Evolutionary conservation across 441 rosid genomes (phyloP), one percentile per base, ranked within the genome.

Genomic region (Erodium chrysanthum): DNA sequence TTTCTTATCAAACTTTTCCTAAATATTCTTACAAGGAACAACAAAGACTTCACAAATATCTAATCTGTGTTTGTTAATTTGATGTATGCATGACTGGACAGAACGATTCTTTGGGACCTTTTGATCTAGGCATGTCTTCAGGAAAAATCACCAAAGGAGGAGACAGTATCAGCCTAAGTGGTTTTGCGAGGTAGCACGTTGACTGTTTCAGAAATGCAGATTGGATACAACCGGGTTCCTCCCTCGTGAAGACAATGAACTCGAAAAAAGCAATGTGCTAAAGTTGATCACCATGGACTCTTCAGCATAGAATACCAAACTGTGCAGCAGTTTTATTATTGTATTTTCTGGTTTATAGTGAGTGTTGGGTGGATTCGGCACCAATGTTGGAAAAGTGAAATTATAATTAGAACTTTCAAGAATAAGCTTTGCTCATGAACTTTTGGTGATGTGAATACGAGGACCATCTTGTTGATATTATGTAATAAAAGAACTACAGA

Each of bases 101-200:
- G 97, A 86, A 84, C 0, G 98, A 93, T 4, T 81, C 96, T 67
- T 73, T 82, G 64, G 97, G 96, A 76, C 90, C 96, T 1, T 93
- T 90, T 59, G 98, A 90, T 78, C 85, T 90, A 9, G 93, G 89
- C 68, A 68, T 82, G n/a, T 81, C 96, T 61, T 82, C 90, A 0
- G 79, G 76, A 73, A 85, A 84, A 80, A 73, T 83, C 52, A 68
- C 22, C 17, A 71, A 54, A 54, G 60, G 61, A 5, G 81, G 83
- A 70, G 87, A 86, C 67, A 80, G 78, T 63, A 48, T 77, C 59
- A 76, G 81, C 85, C 40, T 74, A 14, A 67, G 80, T 66, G 76
- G 75, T 69, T 70, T 69, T 44, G 70, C 68, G 59, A 72, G 75
- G 37, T 81, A 77, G 73, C 74, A 33, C 20, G 23, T 62, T 70